Evolutionary conservation across 306 rosid species (phyloP).

Genomic region (Cyclanthera cordifolia): DNA sequence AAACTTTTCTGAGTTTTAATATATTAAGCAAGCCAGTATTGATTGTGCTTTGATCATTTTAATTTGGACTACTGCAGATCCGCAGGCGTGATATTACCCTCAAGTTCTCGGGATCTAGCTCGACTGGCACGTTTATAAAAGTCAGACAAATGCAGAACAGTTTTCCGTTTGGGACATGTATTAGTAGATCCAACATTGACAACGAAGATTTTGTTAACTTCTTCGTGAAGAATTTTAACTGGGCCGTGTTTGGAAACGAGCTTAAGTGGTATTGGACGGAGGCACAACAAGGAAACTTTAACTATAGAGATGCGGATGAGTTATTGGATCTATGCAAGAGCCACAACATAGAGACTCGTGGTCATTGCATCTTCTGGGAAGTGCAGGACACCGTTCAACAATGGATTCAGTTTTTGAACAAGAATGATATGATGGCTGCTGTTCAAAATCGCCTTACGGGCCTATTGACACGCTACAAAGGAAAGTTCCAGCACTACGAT

Average conservation of each 20-base stretch:
- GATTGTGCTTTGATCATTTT: not conserved
- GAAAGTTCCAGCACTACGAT: conserved; percentile 74
- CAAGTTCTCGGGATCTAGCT: conserved; percentile 53
- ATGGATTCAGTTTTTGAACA: conserved; percentile 53
- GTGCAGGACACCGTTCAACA: conserved; percentile 57
- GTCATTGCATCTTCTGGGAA: conserved; percentile 95
- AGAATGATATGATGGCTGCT: conserved; percentile 46
- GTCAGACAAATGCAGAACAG: conserved; percentile 50
- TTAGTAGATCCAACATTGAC: conserved; percentile 69
- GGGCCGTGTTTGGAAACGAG: conserved; percentile 96
- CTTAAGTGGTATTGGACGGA: conserved; percentile 97
- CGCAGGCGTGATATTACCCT: conserved; percentile 69
- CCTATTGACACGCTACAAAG: conserved; percentile 62
- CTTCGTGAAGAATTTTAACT: conserved; percentile 64
- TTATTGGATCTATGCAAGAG: conserved; percentile 50
- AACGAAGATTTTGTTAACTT: conserved; percentile 76
- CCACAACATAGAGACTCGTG: conserved; percentile 54
- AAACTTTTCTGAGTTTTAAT: not conserved
- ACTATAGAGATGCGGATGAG: conserved; percentile 79
- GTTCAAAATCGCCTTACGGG: conserved; percentile 58
- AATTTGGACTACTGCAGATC: conserved; percentile 35
- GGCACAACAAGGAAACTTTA: conserved; percentile 60
- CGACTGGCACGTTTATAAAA: conserved; percentile 37
- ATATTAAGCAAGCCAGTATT: not conserved
- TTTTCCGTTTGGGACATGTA: conserved; percentile 81